Evolutionary conservation across 768 basidiomycete genomes (phyloP).

Genomic region (Leccinum subgranulosum): DNA sequence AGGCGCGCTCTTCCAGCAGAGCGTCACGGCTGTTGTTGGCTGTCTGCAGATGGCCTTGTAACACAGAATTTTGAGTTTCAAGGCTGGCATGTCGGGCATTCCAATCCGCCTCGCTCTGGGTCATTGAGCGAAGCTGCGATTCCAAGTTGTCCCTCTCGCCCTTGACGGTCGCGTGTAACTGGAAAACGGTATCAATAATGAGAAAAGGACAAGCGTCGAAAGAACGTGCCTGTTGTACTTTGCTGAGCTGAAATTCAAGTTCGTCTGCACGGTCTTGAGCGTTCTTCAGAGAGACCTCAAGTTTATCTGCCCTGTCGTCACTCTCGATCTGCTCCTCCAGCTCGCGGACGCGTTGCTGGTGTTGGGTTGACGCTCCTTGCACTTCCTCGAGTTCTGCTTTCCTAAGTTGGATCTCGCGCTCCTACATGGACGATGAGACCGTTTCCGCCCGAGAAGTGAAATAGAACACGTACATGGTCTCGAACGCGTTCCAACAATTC

Average conservation of each 20-base stretch:
- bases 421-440: slow-evolving; percentile 37
- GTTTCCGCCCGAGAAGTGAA: neutral
- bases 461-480: slow-evolving; percentile 29
- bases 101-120: slow-evolving; percentile 47
- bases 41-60: slow-evolving; percentile 43
- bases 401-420: slow-evolving; percentile 71
- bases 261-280: slow-evolving; percentile 81
- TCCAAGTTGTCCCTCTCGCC: slow-evolving; percentile 58
- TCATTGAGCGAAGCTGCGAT: slow-evolving; percentile 39
- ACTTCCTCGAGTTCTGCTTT: slow-evolving; percentile 52
- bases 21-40: slow-evolving; percentile 45
- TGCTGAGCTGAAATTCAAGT: slow-evolving; percentile 77
- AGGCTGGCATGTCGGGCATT: slow-evolving; percentile 46
- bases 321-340: slow-evolving; percentile 80
- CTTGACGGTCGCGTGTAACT: slow-evolving; percentile 60
- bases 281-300: slow-evolving; percentile 71
- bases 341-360: slow-evolving; percentile 60
- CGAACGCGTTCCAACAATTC: slow-evolving; percentile 37
- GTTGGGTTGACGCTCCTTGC: slow-evolving; percentile 50
- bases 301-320: slow-evolving; percentile 74
- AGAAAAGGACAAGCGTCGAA: neutral
- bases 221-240: slow-evolving; percentile 64
- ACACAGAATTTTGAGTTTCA: slow-evolving; percentile 35
- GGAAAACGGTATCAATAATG: slow-evolving; percentile 1
- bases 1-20: slow-evolving; percentile 47